These are phyloP conservation scores for Maudiozyma saulgeensis DNA, from an alignment of 805 yeast species.

Conservation along the genomic window DNA sequence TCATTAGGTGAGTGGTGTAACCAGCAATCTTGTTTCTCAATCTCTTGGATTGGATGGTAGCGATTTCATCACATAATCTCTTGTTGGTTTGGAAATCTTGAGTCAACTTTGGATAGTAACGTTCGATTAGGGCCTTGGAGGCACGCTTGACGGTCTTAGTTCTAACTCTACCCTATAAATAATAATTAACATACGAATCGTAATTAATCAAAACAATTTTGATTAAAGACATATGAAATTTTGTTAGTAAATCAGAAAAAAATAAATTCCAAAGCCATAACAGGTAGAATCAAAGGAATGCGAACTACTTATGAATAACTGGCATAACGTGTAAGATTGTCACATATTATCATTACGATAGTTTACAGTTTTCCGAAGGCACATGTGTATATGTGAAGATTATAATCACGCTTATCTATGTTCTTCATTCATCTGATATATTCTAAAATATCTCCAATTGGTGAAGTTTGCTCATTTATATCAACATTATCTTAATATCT, in stretches of 20 bases:
- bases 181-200: background rate
- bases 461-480: no score
- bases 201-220: background rate
- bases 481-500: no score
- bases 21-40: constrained; percentile 99
- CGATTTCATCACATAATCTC: constrained; percentile 97
- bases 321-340: no score
- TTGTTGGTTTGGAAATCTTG: constrained; percentile 99
- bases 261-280: no score
- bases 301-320: no score
- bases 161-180: constrained; percentile 94
- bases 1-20: constrained; percentile 99
- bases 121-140: constrained; percentile 98
- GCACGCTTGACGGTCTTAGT: constrained; percentile 99
- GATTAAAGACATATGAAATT: background rate
- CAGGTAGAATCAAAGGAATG: no score
- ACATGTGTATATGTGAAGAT: no score
- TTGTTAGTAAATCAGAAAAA: constrained; percentile 1
- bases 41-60: constrained; percentile 98
- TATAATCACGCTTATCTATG: no score
- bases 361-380: no score
- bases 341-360: no score
- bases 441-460: no score
- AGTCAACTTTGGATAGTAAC: constrained; percentile 99
- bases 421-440: no score